Conservation (phyloP, 176 grass and related monocot species). For the Aegilops speltoides region DNA sequence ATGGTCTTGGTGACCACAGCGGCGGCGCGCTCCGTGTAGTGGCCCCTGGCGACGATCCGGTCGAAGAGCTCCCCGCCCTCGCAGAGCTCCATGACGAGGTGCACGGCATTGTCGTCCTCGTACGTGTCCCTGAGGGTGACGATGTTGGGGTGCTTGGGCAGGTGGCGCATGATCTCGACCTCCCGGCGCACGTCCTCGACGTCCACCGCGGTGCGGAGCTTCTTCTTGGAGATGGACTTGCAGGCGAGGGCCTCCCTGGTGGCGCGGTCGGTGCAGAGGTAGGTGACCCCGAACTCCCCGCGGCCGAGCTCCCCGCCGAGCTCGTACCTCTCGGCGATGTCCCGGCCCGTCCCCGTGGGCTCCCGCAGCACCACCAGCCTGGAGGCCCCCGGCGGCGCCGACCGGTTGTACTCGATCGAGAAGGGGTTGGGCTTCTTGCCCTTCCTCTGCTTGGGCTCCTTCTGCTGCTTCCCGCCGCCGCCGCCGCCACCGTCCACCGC, state of each 20-base stretch:
- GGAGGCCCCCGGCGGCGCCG: slow-evolving; percentile 5
- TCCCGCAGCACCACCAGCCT: slow-evolving; percentile 52
- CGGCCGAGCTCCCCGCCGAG: slow-evolving; percentile 81
- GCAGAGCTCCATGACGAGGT: slow-evolving; percentile 94
- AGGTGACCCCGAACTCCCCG: slow-evolving; percentile 89
- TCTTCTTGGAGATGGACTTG: slow-evolving; percentile 96
- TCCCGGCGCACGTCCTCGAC: slow-evolving; percentile 82
- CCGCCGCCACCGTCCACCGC: slow-evolving; percentile 1
- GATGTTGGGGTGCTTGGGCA: slow-evolving; percentile 73
- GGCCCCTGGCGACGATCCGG: slow-evolving; percentile 67
- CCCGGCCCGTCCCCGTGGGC: slow-evolving; percentile 53
- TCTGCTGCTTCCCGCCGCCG: slow-evolving; percentile 12
- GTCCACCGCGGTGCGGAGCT: slow-evolving; percentile 77
- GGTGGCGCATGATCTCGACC: slow-evolving; percentile 79
- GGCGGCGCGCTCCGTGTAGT: slow-evolving; percentile 75
- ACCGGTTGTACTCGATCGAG: slow-evolving; percentile 80
- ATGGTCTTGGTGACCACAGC: slow-evolving; percentile 70
- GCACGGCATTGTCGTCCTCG: slow-evolving; percentile 81
- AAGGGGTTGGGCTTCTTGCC: slow-evolving; percentile 80
- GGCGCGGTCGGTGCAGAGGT: slow-evolving; percentile 75
- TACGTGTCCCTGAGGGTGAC: slow-evolving; percentile 80
- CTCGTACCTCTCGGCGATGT: slow-evolving; percentile 66
- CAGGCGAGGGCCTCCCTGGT: slow-evolving; percentile 53
- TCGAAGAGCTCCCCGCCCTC: slow-evolving; percentile 89
- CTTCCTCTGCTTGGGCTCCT: slow-evolving; percentile 57